Evolutionary conservation across 176 grass and related monocot species (phyloP).

Genomic region (Eleusine coracana): DNA sequence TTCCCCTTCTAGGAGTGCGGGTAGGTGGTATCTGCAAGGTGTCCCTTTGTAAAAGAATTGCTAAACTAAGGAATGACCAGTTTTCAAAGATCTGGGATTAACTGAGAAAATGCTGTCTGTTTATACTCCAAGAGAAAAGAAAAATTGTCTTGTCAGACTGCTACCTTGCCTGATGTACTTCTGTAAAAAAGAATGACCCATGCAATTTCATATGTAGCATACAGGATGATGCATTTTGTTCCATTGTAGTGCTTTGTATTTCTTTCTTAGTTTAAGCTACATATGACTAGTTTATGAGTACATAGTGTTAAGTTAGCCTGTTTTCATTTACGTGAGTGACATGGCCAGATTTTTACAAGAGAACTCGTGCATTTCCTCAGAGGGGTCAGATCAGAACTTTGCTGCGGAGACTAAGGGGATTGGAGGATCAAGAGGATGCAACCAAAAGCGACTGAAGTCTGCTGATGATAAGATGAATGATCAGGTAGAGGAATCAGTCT

Average conservation of each 20-base stretch:
- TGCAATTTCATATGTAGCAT: not conserved
- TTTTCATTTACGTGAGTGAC: constrained; percentile 46
- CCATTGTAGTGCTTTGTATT: not conserved
- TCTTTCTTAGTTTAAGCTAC: not conserved
- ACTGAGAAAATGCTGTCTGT: not conserved
- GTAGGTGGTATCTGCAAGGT: constrained; percentile 22
- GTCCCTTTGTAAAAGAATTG: not conserved
- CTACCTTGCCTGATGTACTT: not conserved
- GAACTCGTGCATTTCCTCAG: constrained; percentile 65
- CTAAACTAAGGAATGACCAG: not conserved
- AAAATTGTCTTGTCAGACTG: not conserved
- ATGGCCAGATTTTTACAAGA: constrained; percentile 57
- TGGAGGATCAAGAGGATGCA: constrained; percentile 34
- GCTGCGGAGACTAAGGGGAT: constrained; percentile 43
- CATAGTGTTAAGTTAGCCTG: constrained; percentile 19
- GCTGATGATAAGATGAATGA: constrained; percentile 27
- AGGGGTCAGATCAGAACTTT: constrained; percentile 90
- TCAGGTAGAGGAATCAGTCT: constrained; percentile 42
- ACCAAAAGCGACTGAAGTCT: constrained; percentile 45
- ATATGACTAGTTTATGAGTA: constrained; percentile 20
- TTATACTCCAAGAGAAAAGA: not conserved
- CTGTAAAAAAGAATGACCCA: not conserved
- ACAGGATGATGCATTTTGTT: not conserved
- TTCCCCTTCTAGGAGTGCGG: constrained; percentile 37
- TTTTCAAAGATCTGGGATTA: constrained; percentile 14